Evolutionary conservation across 1,139 yeast genomes (phyloP).

Genomic region (Debaryomycetaceae sp.): DNA sequence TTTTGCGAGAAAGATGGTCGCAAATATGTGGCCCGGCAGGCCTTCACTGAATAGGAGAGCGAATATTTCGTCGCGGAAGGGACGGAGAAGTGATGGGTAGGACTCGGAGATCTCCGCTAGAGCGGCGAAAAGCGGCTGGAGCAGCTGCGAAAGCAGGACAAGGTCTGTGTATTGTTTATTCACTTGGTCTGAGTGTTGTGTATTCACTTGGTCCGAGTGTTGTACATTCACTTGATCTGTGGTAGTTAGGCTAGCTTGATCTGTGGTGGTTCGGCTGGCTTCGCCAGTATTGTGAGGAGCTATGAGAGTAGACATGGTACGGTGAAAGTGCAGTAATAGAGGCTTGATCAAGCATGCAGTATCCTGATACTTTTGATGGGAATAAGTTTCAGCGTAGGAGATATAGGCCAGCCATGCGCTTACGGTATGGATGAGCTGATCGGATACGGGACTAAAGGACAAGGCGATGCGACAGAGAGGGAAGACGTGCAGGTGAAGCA

Average conservation of each 20-base stretch:
- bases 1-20: constrained; percentile 13
- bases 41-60: constrained; percentile 24
- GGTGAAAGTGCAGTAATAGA: constrained; percentile 9
- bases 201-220: too few relatives aligned
- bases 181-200: too few relatives aligned
- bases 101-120: constrained; percentile 37
- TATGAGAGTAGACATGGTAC: constrained; percentile 4
- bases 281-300: constrained; percentile 4
- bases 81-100: constrained; percentile 29
- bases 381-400: constrained; percentile 23
- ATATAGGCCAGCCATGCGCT: constrained; percentile 25
- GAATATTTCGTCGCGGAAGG: constrained; percentile 12
- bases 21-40: constrained; percentile 28
- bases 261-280: constrained; percentile 1
- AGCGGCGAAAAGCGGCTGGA: constrained; percentile 21
- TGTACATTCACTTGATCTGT: too few relatives aligned
- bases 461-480: constrained; percentile 4
- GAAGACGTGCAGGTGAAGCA: constrained; percentile 5
- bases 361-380: constrained; percentile 23
- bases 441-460: not conserved
- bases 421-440: not conserved
- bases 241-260: not conserved
- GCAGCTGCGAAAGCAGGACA: constrained; percentile 1
- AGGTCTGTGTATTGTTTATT: too few relatives aligned
- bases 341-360: constrained; percentile 8